A percentile compares a stretch with the other conserved stretches of the same genome.
These are phyloP conservation scores for Hippophae rhamnoides DNA, from an alignment of 306 rosid genomes.

Conservation along the genomic window DNA sequence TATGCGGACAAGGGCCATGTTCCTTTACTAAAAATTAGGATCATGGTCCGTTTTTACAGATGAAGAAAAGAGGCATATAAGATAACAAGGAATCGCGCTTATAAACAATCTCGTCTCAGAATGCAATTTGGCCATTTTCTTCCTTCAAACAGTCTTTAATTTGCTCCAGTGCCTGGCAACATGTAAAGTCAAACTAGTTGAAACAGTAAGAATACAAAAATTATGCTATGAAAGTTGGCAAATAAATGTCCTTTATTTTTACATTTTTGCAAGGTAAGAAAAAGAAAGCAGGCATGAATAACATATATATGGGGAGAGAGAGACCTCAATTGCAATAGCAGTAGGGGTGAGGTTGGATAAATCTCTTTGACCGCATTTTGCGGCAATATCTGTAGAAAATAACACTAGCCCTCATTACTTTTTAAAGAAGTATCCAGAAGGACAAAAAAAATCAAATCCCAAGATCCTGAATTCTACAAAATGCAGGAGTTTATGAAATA, in stretches of 20 bases:
- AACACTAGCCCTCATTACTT: neutral
- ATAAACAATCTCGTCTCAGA: constrained; percentile 11
- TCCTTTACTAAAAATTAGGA: too few relatives aligned
- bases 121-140: constrained; percentile 28
- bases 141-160: constrained; percentile 45
- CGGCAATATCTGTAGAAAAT: constrained; percentile 56
- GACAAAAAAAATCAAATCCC: neutral
- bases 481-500: too few relatives aligned
- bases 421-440: neutral
- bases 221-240: constrained; percentile 5
- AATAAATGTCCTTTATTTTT: neutral
- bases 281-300: neutral
- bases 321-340: constrained; percentile 77
- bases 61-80: too few relatives aligned
- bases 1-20: too few relatives aligned
- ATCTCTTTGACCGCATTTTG: constrained; percentile 49
- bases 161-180: constrained; percentile 70
- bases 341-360: constrained; percentile 62
- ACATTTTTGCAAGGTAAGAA: neutral
- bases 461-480: neutral
- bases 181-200: constrained; percentile 6
- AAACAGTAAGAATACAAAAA: constrained; percentile 1
- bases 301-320: constrained; percentile 5
- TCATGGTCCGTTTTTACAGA: too few relatives aligned
- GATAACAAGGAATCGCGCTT: too few relatives aligned